Conservation (phyloP, 257 asterid species). For the Euphrasia confusa region DNA sequence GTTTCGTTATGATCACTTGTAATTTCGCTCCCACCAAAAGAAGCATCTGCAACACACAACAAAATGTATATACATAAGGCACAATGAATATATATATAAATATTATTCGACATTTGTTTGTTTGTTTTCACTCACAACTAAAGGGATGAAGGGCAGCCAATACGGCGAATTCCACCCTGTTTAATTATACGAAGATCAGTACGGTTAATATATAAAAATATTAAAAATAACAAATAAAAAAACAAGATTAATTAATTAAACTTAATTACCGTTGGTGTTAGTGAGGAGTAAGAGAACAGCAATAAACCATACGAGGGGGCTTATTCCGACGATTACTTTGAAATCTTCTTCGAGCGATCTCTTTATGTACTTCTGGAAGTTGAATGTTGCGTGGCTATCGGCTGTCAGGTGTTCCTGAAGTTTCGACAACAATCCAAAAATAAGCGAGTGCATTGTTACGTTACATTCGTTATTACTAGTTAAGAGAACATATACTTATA, state of each 20-base stretch:
- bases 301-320: slow-evolving; percentile 64
- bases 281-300: slow-evolving; percentile 58
- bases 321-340: slow-evolving; percentile 57
- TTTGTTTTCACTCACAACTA: slow-evolving; percentile 27
- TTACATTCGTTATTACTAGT: no score
- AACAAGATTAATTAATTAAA: no score
- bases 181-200: background rate
- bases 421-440: no score
- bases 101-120: no score
- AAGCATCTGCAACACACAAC: slow-evolving; percentile 23
- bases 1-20: slow-evolving; percentile 57
- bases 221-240: no score
- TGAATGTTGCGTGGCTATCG: slow-evolving; percentile 31
- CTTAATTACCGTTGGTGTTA: slow-evolving; percentile 55
- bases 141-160: slow-evolving; percentile 67
- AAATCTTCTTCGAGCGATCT: slow-evolving; percentile 60
- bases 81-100: background rate
- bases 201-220: no score
- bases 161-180: slow-evolving; percentile 53
- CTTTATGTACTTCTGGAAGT: slow-evolving; percentile 54
- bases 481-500: no score
- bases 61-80: no score
- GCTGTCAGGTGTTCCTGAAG: slow-evolving; percentile 60
- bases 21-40: slow-evolving; percentile 59
- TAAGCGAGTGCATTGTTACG: no score